Conservation (phyloP, 371 early-diverging fungal species). For the Batkoa obscura region DNA sequence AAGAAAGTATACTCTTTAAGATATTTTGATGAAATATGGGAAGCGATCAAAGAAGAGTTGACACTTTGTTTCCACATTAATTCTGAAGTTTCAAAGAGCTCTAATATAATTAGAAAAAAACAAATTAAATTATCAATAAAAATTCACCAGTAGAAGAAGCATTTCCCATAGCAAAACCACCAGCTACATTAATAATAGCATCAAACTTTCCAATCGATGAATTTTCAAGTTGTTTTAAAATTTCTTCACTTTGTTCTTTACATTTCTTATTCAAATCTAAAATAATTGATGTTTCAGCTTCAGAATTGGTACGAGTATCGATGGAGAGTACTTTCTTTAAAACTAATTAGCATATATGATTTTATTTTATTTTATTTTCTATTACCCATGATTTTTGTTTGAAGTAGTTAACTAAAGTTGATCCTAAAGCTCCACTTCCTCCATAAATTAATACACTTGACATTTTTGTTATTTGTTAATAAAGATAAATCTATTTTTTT, state of each 20-base stretch:
- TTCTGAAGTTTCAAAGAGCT: slow-evolving; percentile 45
- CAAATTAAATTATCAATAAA: neutral
- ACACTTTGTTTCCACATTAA: slow-evolving; percentile 67
- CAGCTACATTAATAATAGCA: slow-evolving; percentile 83
- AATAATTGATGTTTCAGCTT: slow-evolving; percentile 51
- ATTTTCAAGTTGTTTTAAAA: slow-evolving; percentile 14
- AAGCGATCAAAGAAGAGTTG: slow-evolving; percentile 60
- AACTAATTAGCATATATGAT: neutral
- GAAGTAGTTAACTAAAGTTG: slow-evolving; percentile 48
- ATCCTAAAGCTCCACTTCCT: slow-evolving; percentile 81
- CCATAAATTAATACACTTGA: slow-evolving; percentile 66
- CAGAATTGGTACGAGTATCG: slow-evolving; percentile 48
- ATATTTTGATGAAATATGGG: slow-evolving; percentile 53
- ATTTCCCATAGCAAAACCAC: slow-evolving; percentile 95
- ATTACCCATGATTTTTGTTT: slow-evolving; percentile 43
- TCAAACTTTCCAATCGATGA: slow-evolving; percentile 32
- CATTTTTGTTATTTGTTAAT: neutral
- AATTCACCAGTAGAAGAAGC: slow-evolving; percentile 37
- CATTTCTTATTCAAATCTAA: slow-evolving; percentile 21
- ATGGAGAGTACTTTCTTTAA: slow-evolving; percentile 51
- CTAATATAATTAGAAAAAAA: slow-evolving; percentile 14
- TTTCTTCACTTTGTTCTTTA: slow-evolving; percentile 33
- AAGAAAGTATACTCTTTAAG: slow-evolving; percentile 33
- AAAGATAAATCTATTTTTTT: no score
- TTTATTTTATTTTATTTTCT: neutral